phyloP scores from a whole-genome alignment of 176 grass and related monocot species.

The Cymbopogon citratus region DNA sequence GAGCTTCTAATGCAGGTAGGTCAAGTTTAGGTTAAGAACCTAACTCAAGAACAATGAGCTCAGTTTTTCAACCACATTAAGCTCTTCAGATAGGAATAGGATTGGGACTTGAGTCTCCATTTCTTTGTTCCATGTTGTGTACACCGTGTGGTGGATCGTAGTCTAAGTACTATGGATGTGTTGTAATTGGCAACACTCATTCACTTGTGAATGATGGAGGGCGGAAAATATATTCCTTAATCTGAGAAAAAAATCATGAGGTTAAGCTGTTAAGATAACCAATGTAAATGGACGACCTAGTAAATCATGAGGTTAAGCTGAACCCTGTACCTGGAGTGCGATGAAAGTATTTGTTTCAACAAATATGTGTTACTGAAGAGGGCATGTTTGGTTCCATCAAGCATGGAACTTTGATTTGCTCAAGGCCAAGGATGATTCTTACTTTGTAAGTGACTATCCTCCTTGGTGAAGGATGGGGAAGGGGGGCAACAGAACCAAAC shows the following conservation, averaged over 20 bases:
- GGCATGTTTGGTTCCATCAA: not conserved
- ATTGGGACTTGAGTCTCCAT: not conserved
- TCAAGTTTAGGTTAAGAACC: not conserved
- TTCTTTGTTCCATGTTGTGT: not conserved
- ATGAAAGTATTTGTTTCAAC: not conserved
- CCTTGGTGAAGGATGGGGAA: not conserved
- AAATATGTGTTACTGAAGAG: not conserved
- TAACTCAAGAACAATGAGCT: not conserved
- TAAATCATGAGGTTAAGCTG: not conserved
- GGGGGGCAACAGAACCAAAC: not conserved
- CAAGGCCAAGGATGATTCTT: not conserved
- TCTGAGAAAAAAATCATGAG: not conserved
- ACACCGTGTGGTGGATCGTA: not conserved
- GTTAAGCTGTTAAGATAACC: not conserved
- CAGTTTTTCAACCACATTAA: not conserved
- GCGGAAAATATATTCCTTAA: not conserved
- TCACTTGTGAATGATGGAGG: not conserved
- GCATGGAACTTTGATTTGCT: not conserved
- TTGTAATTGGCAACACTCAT: not conserved
- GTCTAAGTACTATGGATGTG: not conserved
- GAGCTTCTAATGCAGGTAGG: not conserved
- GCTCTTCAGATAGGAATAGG: not conserved
- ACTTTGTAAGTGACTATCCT: not conserved
- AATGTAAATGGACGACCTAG: not conserved
- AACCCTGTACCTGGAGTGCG: not conserved